Evolutionary conservation across 1,139 yeast species (phyloP).

Genomic region (Yamadazyma dushanensis): DNA sequence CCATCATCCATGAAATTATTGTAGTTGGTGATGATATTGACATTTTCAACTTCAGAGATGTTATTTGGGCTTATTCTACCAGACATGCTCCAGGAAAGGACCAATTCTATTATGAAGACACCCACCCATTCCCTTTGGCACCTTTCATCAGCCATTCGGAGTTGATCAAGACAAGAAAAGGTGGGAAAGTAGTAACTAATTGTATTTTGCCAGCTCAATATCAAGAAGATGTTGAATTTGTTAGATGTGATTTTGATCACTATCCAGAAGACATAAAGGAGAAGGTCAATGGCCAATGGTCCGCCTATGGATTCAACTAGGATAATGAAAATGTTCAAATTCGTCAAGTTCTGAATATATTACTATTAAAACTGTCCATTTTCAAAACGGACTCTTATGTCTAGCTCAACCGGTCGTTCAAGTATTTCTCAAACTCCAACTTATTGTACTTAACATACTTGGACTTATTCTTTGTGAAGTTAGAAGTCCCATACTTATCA

Average conservation of each 20-base stretch:
- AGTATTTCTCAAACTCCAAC: conserved; percentile 52
- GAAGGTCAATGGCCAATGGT: too few species aligned
- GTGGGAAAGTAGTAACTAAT: too few species aligned
- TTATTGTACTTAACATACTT: conserved; percentile 78
- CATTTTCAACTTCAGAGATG: conserved; percentile 1
- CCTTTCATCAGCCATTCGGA: conserved; percentile 2
- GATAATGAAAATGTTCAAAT: too few species aligned
- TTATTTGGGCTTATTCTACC: conserved; percentile 3
- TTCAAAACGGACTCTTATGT: background rate
- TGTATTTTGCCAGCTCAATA: too few species aligned
- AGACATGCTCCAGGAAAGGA: conserved; percentile 2
- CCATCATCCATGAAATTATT: conserved; percentile 3
- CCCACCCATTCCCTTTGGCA: conserved; percentile 1
- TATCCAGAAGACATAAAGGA: too few species aligned
- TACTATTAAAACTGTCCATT: background rate
- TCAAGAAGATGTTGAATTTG: too few species aligned
- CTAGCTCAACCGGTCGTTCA: conserved; percentile 32
- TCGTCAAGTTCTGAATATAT: too few species aligned
- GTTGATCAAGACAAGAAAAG: background rate
- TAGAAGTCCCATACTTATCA: conserved; percentile 70
- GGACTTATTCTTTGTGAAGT: conserved; percentile 66
- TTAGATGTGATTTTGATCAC: too few species aligned
- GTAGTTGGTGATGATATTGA: conserved; percentile 3
- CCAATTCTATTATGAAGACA: background rate
- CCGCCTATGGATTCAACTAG: too few species aligned